phyloP scores from a whole-genome alignment of 305 asterid genomes.

The Fraxinus velutina region DNA sequence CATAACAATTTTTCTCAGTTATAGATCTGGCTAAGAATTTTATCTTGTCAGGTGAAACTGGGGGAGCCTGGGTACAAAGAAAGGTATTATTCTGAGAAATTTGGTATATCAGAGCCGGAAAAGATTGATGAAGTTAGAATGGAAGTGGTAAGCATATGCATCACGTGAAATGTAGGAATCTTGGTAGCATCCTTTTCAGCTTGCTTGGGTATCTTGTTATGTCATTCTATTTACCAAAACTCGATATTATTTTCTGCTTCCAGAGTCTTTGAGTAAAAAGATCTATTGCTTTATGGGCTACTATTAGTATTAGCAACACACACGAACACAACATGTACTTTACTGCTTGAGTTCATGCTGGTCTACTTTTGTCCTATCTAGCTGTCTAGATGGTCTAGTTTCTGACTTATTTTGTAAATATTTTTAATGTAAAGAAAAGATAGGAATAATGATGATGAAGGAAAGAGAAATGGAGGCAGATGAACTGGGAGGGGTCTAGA shows the following conservation, averaged over 20 bases:
- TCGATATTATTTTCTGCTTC: background rate
- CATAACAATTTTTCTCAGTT: background rate
- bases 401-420: background rate
- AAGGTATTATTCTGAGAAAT: conserved; percentile 89
- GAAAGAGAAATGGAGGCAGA: background rate
- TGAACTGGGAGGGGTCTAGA: background rate
- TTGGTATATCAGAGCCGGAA: conserved; percentile 58
- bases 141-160: conserved; percentile 63
- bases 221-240: background rate
- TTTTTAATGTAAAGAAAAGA: background rate
- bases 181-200: conserved; percentile 13
- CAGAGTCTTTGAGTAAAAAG: background rate
- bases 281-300: background rate
- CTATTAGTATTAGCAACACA: background rate
- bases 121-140: conserved; percentile 60
- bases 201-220: background rate
- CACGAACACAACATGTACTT: background rate
- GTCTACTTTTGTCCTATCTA: background rate
- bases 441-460: background rate
- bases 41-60: conserved; percentile 61
- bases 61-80: conserved; percentile 99
- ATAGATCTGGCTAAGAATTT: conserved; percentile 20
- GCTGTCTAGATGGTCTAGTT: conserved; percentile 6
- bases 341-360: conserved; percentile 10
- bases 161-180: conserved; percentile 12